Percentiles rank a stretch among this genome's conserved stretches.
Conservation (phyloP, 2,329 filamentous ascomycete genomes). For the Penicillium sp. region DNA sequence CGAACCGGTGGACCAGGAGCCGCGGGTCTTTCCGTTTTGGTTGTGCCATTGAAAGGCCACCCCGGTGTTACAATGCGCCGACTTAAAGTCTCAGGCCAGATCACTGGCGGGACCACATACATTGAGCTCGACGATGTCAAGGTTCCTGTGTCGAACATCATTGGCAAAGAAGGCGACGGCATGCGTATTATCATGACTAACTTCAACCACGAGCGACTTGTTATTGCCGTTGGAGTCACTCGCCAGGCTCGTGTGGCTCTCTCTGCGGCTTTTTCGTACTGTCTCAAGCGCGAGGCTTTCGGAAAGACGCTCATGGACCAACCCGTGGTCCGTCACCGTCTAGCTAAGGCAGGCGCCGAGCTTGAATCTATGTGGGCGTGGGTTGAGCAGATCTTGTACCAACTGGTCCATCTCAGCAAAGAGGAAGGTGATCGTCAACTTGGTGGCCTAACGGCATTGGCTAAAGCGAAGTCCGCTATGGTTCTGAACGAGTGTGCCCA, state of each 20-base stretch:
- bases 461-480: constrained; percentile 71
- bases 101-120: constrained; percentile 68
- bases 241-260: constrained; percentile 63
- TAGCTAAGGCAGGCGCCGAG: constrained; percentile 67
- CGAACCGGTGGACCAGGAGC: constrained; percentile 67
- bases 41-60: constrained; percentile 68
- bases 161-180: constrained; percentile 68
- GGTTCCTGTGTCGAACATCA: constrained; percentile 68
- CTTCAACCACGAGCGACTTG: constrained; percentile 75
- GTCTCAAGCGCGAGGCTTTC: constrained; percentile 66
- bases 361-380: constrained; percentile 71
- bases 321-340: constrained; percentile 69
- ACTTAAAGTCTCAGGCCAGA: constrained; percentile 65
- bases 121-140: constrained; percentile 75
- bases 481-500: constrained; percentile 71
- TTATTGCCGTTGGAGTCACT: constrained; percentile 64
- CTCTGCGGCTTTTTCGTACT: constrained; percentile 60
- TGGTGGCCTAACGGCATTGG: constrained; percentile 69
- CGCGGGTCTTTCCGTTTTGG: constrained; percentile 63
- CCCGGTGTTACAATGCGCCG: constrained; percentile 68
- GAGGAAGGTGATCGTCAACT: constrained; percentile 53
- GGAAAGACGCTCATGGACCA: constrained; percentile 70
- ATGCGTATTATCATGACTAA: constrained; percentile 77
- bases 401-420: constrained; percentile 61
- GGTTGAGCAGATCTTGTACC: constrained; percentile 70